These are phyloP conservation scores for Zygnema cylindricum DNA, from an alignment of 139 green algal genomes.

Conservation along the genomic window DNA sequence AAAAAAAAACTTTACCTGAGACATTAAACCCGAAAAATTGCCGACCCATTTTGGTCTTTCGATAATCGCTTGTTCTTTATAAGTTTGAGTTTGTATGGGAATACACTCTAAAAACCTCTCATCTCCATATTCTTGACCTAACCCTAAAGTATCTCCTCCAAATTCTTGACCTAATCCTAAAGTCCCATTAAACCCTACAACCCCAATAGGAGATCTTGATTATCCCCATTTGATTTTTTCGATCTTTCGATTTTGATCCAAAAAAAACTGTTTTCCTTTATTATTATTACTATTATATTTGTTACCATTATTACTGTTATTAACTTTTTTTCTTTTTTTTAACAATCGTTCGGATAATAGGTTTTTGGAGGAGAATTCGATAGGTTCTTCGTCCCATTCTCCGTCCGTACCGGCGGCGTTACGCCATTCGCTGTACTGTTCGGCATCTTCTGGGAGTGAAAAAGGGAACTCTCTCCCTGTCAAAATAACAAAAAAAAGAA, in stretches of 20 bases:
- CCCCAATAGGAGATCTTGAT: neutral
- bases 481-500: neutral
- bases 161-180: constrained; percentile 12
- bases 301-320: neutral
- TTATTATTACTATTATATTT: neutral
- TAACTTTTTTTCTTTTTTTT: too few relatives aligned
- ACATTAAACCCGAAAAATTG: neutral
- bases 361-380: neutral
- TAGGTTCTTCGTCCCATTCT: neutral
- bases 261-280: too few relatives aligned
- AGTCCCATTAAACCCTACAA: constrained; percentile 19
- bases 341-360: too few relatives aligned
- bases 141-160: constrained; percentile 19
- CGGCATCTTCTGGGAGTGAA: constrained; percentile 19
- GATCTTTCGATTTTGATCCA: too few relatives aligned
- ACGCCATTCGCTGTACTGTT: constrained; percentile 37
- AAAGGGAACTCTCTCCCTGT: constrained; percentile 39
- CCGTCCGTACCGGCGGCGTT: neutral
- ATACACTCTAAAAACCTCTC: neutral
- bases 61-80: constrained; percentile 3
- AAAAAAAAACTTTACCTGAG: neutral
- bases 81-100: neutral
- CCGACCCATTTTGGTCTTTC: neutral
- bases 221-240: too few relatives aligned
- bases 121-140: neutral